These are phyloP conservation scores for Cytospora paraplurivora DNA, from an alignment of 2,329 filamentous ascomycete species.

Conservation along the genomic window DNA sequence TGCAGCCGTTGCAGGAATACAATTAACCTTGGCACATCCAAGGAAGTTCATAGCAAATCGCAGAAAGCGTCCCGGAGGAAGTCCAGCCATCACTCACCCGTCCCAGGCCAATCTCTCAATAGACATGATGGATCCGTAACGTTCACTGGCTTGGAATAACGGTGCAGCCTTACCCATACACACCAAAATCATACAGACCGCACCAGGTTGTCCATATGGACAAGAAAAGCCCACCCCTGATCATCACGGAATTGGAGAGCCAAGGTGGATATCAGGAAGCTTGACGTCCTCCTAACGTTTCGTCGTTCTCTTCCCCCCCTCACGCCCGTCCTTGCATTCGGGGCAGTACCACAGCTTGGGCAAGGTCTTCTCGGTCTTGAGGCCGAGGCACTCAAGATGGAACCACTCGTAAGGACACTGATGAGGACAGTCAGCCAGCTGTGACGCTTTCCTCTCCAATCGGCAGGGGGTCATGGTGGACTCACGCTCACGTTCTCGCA, in stretches of 20 bases:
- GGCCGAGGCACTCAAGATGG: constrained; percentile 74
- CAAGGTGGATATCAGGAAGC: constrained; percentile 12
- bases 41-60: neutral
- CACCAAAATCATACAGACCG: neutral
- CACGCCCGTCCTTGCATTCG: constrained; percentile 65
- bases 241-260: constrained; percentile 6
- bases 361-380: constrained; percentile 67
- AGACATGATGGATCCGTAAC: neutral
- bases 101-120: neutral
- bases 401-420: constrained; percentile 85
- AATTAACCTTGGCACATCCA: neutral
- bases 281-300: constrained; percentile 47
- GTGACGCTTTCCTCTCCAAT: neutral
- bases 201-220: neutral
- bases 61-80: neutral
- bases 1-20: neutral
- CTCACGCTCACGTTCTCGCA: constrained; percentile 78
- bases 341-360: constrained; percentile 86
- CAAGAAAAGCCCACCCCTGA: neutral
- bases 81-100: neutral
- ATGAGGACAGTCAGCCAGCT: constrained; percentile 37
- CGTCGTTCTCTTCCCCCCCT: constrained; percentile 55
- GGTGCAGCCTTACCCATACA: neutral
- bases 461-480: constrained; percentile 31
- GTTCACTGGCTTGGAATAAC: neutral